Base-by-base conservation (phyloP, 768 basidiomycete species). In the Pisolithus marmoratus region DNA sequence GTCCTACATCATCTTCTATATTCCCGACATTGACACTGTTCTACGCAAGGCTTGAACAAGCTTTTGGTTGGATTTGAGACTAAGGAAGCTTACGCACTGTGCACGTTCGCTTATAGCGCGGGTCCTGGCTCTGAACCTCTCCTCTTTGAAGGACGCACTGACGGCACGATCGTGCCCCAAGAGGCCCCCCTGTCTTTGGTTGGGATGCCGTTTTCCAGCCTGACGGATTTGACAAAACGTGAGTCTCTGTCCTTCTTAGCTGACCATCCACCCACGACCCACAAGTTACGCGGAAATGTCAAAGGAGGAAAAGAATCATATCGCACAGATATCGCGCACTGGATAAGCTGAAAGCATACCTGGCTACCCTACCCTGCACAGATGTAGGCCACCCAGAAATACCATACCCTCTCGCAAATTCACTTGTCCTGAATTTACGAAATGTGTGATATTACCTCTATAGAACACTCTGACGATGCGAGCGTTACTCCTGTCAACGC, bases 101-200 rank as follows among this genome's bases (percentile, higher is more conserved):
- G 95, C 70, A 98, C 96, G 2, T 98, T 98, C 60, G 95, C 94
- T 6, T 98, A 96, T 65, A 88, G 87, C 37, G 74, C 85, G 0
- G 92, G 93, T 0, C 92, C 94, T 23, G 84, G 81, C 64, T 60
- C 79, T 2, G 85, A 91, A 52, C 90, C 92, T 0, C 72, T 94
- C 45, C 67, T 90, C 8, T 90, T 90, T 51, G 94, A 96, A 62
- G 95, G 95, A 0, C 75, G 80, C 11, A 96, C 94, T 1, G 83
- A 91, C 23, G 95, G 95, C 2, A 77, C 68, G n/a, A 94, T 98
- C 55, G 95, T 99, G 3, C 82, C 83, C 78, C 94, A 1, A 71
- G 94, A 42, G 95, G 95, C 0, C 78, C 83, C 0, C 71, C 75
- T 26, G 69, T 78, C 12, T 97, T 97, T 63, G 95, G 95, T 22